phyloP scores from a whole-genome alignment of 2,329 filamentous ascomycete genomes.

The Thermochaetoides dissita region DNA sequence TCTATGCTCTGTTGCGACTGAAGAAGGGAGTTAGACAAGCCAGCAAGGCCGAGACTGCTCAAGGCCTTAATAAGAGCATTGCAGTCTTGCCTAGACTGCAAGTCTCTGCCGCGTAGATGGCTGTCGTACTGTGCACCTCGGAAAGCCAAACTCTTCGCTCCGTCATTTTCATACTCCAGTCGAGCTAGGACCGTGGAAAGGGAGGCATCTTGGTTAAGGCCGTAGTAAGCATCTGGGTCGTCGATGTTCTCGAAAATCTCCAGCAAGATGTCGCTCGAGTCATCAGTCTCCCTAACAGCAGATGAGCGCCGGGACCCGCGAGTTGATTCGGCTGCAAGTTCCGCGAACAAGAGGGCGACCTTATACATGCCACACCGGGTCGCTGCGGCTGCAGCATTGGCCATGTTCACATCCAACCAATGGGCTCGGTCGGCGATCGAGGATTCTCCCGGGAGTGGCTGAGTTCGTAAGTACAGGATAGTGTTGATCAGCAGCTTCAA shows the following conservation, averaged over 20 bases:
- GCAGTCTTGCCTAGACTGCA: conserved; percentile 43
- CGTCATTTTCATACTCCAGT: conserved; percentile 80
- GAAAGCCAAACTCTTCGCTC: conserved; percentile 75
- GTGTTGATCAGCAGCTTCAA: conserved; percentile 61
- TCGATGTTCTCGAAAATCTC: conserved; percentile 83
- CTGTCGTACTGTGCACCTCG: conserved; percentile 84
- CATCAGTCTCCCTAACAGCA: conserved; percentile 28
- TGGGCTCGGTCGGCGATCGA: conserved; percentile 65
- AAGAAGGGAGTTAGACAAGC: conserved; percentile 68
- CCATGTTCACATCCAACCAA: conserved; percentile 78
- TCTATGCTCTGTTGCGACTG: conserved; percentile 50
- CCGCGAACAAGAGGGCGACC: conserved; percentile 69
- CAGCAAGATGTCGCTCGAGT: conserved; percentile 57
- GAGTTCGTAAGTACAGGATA: conserved; percentile 77
- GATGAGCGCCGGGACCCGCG: conserved; percentile 56
- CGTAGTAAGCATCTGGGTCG: conserved; percentile 93
- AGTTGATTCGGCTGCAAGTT: conserved; percentile 48
- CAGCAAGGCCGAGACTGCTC: conserved; percentile 68
- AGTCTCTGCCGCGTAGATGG: conserved; percentile 51
- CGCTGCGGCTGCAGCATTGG: conserved; percentile 56
- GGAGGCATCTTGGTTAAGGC: conserved; percentile 64
- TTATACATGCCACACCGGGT: conserved; percentile 72
- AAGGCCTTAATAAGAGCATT: conserved; percentile 63
- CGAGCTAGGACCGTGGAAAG: conserved; percentile 65
- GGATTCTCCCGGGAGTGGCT: conserved; percentile 57